Percentiles rank a stretch among this genome's conserved stretches.
Conservation (phyloP, 257 asterid genomes). For the Lithospermum erythrorhizon region DNA sequence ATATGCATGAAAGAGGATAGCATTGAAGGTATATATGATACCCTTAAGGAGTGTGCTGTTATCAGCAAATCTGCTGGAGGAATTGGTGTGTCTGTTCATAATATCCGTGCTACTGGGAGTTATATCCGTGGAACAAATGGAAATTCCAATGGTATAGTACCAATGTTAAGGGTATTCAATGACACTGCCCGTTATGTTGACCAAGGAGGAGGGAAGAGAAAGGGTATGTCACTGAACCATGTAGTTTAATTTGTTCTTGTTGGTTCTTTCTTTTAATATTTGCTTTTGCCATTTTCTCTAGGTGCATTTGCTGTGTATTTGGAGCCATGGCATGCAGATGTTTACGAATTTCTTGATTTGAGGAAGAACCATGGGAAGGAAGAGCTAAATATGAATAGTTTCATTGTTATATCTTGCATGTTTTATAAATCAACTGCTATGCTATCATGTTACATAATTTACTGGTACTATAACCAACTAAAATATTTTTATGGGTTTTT, state of each 20-base stretch:
- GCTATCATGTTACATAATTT: background rate
- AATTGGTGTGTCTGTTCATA: conserved; percentile 82
- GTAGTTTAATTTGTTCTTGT: background rate
- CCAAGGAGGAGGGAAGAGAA: conserved; percentile 98
- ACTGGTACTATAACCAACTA: background rate
- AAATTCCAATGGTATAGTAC: conserved; percentile 88
- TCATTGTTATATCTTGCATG: too few species aligned
- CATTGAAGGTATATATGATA: conserved; percentile 91
- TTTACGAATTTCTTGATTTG: conserved; percentile 79
- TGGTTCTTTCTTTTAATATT: conserved; percentile 6
- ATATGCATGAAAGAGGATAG: conserved; percentile 97
- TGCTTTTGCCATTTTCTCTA: conserved; percentile 14
- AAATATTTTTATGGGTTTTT: background rate
- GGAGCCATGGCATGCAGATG: conserved; percentile 98
- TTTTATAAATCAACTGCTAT: too few species aligned
- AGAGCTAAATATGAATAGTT: background rate
- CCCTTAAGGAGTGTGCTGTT: conserved; percentile 92
- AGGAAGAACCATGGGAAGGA: conserved; percentile 97
- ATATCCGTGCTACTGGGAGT: conserved; percentile 94
- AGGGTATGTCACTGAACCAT: conserved; percentile 35
- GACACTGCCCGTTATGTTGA: conserved; percentile 97
- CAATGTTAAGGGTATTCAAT: conserved; percentile 91
- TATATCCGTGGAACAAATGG: conserved; percentile 98
- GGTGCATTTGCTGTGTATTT: conserved; percentile 98
- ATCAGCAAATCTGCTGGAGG: conserved; percentile 99